Evolutionary conservation across 805 yeast genomes (phyloP).

Genomic region (Starmerella riodocensis): DNA sequence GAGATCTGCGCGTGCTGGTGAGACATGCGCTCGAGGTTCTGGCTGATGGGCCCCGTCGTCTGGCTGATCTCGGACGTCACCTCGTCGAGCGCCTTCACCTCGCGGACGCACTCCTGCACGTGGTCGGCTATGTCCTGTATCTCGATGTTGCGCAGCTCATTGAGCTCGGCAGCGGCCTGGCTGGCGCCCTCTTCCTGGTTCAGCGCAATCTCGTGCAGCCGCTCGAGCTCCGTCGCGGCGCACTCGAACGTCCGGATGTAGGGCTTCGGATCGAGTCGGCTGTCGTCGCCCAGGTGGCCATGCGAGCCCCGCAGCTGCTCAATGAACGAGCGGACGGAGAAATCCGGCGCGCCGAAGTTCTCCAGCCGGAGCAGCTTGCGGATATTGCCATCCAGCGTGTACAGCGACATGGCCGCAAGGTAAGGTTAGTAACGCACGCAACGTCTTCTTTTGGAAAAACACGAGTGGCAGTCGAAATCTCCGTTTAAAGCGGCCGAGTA

Average conservation of each 20-base stretch:
- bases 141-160: constrained; percentile 53
- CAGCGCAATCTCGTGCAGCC: constrained; percentile 44
- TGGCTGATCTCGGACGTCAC: constrained; percentile 24
- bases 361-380: constrained; percentile 25
- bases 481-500: too few species aligned
- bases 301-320: constrained; percentile 67
- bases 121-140: constrained; percentile 43
- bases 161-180: constrained; percentile 45
- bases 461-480: too few species aligned
- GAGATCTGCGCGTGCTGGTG: constrained; percentile 60
- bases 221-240: constrained; percentile 57
- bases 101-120: constrained; percentile 30
- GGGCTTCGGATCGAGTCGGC: constrained; percentile 73
- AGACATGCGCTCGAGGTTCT: constrained; percentile 31
- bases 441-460: too few species aligned
- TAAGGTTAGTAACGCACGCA: too few species aligned
- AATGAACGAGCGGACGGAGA: constrained; percentile 66
- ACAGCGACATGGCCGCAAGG: constrained; percentile 21
- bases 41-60: constrained; percentile 24
- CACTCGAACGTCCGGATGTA: constrained; percentile 87
- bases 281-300: constrained; percentile 25
- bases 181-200: constrained; percentile 40
- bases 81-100: constrained; percentile 28
- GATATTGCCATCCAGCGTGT: constrained; percentile 26
- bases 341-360: constrained; percentile 25